phyloP scores from a whole-genome alignment of 2,329 filamentous ascomycete genomes.

The Colletotrichum tamarilloi region DNA sequence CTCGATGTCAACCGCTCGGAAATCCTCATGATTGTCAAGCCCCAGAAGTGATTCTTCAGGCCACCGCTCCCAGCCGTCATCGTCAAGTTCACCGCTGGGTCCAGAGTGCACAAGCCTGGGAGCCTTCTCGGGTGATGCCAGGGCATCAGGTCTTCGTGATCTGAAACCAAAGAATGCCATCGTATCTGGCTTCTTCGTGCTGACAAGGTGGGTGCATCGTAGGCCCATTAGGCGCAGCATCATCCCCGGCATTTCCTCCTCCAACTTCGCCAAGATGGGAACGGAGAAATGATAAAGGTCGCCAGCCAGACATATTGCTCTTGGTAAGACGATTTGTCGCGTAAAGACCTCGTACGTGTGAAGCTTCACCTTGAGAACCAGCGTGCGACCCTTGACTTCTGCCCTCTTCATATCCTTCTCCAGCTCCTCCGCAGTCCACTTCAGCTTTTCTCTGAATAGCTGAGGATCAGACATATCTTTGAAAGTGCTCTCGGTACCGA shows the following conservation, averaged over 20 bases:
- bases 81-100: constrained; percentile 45
- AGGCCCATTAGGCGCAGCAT: constrained; percentile 88
- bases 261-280: constrained; percentile 85
- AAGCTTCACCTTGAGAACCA: constrained; percentile 92
- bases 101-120: constrained; percentile 47
- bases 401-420: constrained; percentile 85
- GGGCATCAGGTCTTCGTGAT: constrained; percentile 40
- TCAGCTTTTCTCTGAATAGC: constrained; percentile 80
- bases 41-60: constrained; percentile 70
- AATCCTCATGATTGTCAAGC: constrained; percentile 34
- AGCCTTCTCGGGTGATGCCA: constrained; percentile 36
- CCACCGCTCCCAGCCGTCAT: constrained; percentile 73
- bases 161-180: constrained; percentile 82
- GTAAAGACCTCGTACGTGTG: constrained; percentile 95
- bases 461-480: constrained; percentile 77
- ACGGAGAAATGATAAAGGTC: constrained; percentile 86
- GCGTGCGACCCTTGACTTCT: constrained; percentile 87
- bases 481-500: constrained; percentile 95
- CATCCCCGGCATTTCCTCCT: constrained; percentile 84
- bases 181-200: constrained; percentile 82
- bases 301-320: constrained; percentile 77
- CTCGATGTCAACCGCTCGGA: constrained; percentile 48
- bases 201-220: constrained; percentile 87
- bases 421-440: constrained; percentile 84
- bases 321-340: constrained; percentile 80